A percentile compares a stretch with the other conserved stretches of the same genome.
phyloP scores from a whole-genome alignment of 2,329 filamentous ascomycete species.

The Aphanocladium album region DNA sequence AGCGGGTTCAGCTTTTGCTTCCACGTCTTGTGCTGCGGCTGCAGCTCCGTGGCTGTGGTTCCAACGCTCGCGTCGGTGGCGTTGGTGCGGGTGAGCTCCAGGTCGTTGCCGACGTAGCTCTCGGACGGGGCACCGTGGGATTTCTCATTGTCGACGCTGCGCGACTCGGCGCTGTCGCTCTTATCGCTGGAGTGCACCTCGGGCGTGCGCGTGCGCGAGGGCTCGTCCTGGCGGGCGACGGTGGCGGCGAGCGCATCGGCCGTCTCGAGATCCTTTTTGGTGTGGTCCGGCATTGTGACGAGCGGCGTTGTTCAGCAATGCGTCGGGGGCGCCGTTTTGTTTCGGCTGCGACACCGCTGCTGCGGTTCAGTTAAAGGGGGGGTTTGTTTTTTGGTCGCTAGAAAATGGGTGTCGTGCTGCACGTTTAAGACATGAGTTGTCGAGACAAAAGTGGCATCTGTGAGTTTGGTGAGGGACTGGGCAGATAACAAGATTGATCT shows the following conservation, averaged over 20 bases:
- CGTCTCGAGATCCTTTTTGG: not conserved
- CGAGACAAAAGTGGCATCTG: not conserved
- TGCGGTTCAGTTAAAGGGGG: not conserved
- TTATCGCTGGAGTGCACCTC: not conserved
- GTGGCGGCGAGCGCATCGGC: conserved; percentile 3
- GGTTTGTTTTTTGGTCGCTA: not conserved
- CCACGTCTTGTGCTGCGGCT: conserved; percentile 48
- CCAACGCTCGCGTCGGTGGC: conserved; percentile 49
- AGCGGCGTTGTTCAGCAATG: not conserved
- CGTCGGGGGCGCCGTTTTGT: not conserved
- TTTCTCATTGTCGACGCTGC: not conserved
- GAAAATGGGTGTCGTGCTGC: not conserved
- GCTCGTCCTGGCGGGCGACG: not conserved
- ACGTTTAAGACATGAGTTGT: not conserved
- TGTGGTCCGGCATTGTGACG: conserved; percentile 3
- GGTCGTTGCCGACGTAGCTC: conserved; percentile 15
- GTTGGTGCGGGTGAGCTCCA: conserved; percentile 40
- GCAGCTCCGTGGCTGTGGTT: conserved; percentile 31
- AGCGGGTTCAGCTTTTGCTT: conserved; percentile 58
- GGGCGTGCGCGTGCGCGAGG: not conserved
- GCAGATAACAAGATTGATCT: not conserved
- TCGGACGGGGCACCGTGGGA: conserved; percentile 11
- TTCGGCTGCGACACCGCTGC: not conserved
- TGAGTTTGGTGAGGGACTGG: not conserved
- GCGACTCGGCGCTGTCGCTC: conserved; percentile 5